Conservation (phyloP, 2,329 filamentous ascomycete species). For the Thielaviopsis ethacetica region DNA sequence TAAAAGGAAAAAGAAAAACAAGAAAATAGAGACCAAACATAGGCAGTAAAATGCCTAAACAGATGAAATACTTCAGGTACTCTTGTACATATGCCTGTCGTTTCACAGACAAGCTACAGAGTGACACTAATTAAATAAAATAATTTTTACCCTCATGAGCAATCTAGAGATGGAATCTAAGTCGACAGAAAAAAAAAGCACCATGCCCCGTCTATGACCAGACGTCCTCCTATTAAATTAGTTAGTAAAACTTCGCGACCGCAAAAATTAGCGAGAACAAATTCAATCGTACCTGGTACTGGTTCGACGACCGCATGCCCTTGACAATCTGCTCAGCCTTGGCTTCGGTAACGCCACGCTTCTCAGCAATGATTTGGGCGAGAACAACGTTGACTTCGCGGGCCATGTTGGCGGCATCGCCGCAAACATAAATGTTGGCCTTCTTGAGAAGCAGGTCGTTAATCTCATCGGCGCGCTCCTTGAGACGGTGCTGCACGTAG, state of each 20-base stretch:
- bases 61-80: no score
- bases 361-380: slow-evolving; percentile 68
- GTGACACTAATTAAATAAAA: no score
- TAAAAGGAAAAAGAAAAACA: no score
- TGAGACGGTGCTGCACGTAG: slow-evolving; percentile 87
- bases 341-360: slow-evolving; percentile 63
- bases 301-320: slow-evolving; percentile 84
- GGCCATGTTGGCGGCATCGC: slow-evolving; percentile 94
- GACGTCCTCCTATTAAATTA: slow-evolving; percentile 45
- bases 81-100: no score
- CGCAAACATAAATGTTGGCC: slow-evolving; percentile 95
- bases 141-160: no score
- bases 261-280: slow-evolving; percentile 1
- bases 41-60: no score
- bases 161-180: no score
- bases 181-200: no score
- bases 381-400: slow-evolving; percentile 82
- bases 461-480: slow-evolving; percentile 67
- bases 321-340: slow-evolving; percentile 96
- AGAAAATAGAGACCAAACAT: no score
- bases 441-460: slow-evolving; percentile 74
- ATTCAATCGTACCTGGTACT: slow-evolving; percentile 62
- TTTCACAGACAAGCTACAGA: no score
- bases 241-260: slow-evolving; percentile 3
- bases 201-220: slow-evolving; percentile 36